Conservation (phyloP, 345 rosid genomes). For the Pistacia integerrima region DNA sequence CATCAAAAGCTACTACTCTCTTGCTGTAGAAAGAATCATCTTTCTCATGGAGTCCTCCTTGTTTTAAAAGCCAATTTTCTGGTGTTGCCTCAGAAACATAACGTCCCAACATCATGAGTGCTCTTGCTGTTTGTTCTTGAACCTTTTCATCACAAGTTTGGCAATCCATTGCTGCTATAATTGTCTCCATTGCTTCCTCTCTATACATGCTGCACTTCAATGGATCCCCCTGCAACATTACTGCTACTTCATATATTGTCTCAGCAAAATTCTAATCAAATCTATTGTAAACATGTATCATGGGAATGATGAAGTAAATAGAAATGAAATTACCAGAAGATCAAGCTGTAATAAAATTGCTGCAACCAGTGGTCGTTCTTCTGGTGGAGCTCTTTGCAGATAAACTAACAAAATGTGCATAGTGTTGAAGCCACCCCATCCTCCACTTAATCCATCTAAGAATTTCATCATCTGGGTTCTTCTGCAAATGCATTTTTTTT, state of each 20-base stretch:
- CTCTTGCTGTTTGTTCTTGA: slow-evolving; percentile 61
- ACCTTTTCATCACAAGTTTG: slow-evolving; percentile 26
- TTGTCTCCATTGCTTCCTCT: slow-evolving; percentile 65
- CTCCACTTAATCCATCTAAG: slow-evolving; percentile 35
- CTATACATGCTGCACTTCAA: slow-evolving; percentile 48
- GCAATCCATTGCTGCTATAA: slow-evolving; percentile 46
- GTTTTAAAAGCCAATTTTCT: slow-evolving; percentile 48
- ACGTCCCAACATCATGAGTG: slow-evolving; percentile 56
- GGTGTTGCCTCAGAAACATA: slow-evolving; percentile 36
- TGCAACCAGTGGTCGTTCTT: slow-evolving; percentile 59
- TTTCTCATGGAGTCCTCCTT: slow-evolving; percentile 33
- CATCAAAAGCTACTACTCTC: slow-evolving; percentile 2
- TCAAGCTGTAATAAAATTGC: slow-evolving; percentile 60
- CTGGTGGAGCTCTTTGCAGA: slow-evolving; percentile 47
- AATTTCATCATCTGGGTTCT: slow-evolving; percentile 41
- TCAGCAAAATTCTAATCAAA: slow-evolving; percentile 15
- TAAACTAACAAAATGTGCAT: slow-evolving; percentile 54
- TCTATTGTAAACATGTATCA: neutral
- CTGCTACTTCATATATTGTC: slow-evolving; percentile 29
- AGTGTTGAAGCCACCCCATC: slow-evolving; percentile 53
- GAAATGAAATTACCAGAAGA: slow-evolving; percentile 48
- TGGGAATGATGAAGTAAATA: neutral
- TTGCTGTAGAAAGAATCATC: slow-evolving; percentile 23
- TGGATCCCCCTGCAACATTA: slow-evolving; percentile 56
- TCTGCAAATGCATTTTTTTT: slow-evolving; percentile 27